A percentile compares a stretch with the other conserved stretches of the same genome.
Evolutionary conservation across 768 basidiomycete genomes (phyloP).

Genomic region (Lyophyllum semitale): DNA sequence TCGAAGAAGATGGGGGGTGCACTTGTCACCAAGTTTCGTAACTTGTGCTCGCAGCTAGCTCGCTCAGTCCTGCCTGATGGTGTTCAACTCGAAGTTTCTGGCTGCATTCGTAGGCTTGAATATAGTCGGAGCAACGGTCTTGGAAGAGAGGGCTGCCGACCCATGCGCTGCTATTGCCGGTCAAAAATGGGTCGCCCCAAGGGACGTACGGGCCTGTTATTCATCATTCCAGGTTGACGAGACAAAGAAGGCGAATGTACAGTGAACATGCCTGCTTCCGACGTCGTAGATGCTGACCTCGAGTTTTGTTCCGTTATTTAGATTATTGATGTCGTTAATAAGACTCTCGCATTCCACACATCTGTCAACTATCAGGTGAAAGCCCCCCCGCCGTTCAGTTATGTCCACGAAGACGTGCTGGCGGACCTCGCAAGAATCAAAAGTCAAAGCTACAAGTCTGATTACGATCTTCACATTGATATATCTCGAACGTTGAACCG

Average conservation of each 20-base stretch:
- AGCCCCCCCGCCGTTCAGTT: slow-evolving; percentile 54
- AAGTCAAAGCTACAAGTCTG: slow-evolving; percentile 43
- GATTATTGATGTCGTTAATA: slow-evolving; percentile 60
- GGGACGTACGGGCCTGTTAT: slow-evolving; percentile 53
- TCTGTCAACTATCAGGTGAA: slow-evolving; percentile 61
- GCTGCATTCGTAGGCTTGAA: slow-evolving; percentile 9
- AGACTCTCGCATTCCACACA: slow-evolving; percentile 61
- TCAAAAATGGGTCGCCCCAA: slow-evolving; percentile 56
- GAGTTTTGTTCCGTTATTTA: slow-evolving; percentile 17
- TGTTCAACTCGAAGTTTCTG: slow-evolving; percentile 5
- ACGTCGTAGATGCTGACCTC: background rate
- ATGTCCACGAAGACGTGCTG: slow-evolving; percentile 59
- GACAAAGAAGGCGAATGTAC: slow-evolving; percentile 52
- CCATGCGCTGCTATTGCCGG: slow-evolving; percentile 56
- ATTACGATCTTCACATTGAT: slow-evolving; percentile 59
- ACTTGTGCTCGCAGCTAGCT: background rate
- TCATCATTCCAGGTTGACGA: slow-evolving; percentile 48
- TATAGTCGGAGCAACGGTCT: slow-evolving; percentile 5
- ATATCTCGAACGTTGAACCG: slow-evolving; percentile 54
- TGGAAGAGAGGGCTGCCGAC: slow-evolving; percentile 27
- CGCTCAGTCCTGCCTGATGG: slow-evolving; percentile 3
- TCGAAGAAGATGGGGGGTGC: background rate
- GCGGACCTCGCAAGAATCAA: slow-evolving; percentile 51
- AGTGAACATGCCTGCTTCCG: slow-evolving; percentile 11
- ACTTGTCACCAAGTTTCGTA: no score